Evolutionary conservation across 2,329 filamentous ascomycete genomes (phyloP).

Genomic region (Lecanosticta acicola): DNA sequence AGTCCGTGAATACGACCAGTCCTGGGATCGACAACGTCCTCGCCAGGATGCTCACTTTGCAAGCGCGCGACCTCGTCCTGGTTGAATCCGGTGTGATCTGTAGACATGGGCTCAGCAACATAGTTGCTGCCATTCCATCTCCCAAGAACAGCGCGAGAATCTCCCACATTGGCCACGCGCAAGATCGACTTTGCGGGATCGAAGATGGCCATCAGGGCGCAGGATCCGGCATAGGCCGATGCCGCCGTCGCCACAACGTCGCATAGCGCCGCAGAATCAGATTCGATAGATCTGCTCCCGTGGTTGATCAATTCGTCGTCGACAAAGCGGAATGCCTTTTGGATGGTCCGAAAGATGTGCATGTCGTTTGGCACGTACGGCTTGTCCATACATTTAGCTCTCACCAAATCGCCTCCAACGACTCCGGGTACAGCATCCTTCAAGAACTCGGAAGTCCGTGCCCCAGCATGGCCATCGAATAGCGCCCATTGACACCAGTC

Average conservation of each 20-base stretch:
- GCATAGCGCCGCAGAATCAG: constrained; percentile 15
- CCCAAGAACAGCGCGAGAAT: constrained; percentile 62
- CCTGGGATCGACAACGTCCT: constrained; percentile 52
- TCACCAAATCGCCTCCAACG: constrained; percentile 20
- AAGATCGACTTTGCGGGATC: constrained; percentile 51
- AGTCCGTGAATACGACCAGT: constrained; percentile 57
- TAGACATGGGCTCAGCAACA: constrained; percentile 50
- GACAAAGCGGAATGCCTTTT: constrained; percentile 36
- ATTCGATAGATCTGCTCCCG: constrained; percentile 4
- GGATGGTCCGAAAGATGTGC: constrained; percentile 34
- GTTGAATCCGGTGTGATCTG: constrained; percentile 63
- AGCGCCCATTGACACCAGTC: constrained; percentile 35
- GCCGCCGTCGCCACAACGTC: constrained; percentile 26
- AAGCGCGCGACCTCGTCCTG: constrained; percentile 53
- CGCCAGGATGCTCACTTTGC: constrained; percentile 55
- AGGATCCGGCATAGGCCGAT: constrained; percentile 51
- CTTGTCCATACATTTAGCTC: constrained; percentile 17
- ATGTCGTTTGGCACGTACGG: constrained; percentile 24
- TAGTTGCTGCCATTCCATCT: constrained; percentile 46
- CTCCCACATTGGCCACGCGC: constrained; percentile 61
- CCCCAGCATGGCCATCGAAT: constrained; percentile 40
- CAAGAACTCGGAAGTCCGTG: constrained; percentile 26
- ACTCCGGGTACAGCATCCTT: constrained; percentile 19
- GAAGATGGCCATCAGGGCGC: constrained; percentile 58
- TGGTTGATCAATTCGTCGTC: constrained; percentile 35